Base-by-base conservation (phyloP, 2,329 filamentous ascomycete genomes). In the Chalara sp. region DNA sequence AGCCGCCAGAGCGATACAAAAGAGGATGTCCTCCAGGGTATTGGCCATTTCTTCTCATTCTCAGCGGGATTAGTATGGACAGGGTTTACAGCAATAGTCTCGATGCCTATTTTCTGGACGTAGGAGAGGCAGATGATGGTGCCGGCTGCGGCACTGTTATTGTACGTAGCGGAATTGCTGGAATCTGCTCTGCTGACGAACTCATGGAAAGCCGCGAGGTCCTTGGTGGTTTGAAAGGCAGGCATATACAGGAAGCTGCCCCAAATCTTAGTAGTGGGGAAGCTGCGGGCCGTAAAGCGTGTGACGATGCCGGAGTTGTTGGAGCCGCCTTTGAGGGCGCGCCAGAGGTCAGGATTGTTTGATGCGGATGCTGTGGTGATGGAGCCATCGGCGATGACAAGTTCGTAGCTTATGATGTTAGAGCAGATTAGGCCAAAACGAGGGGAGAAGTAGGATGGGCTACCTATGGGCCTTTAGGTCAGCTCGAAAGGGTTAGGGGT, bases 361-460 rank as follows among this genome's bases (percentile, higher is more conserved):
- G 47, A 44, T n/a, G 49, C 48, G 21, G 48, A 56, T 21, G 50
- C 56, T 35, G 46, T 48, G 11, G 28, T 32, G n/a, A 56, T 42
- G 13, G 54, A 32, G 11, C 54, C 54, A 10, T 45, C 51, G n/a
- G 50, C 51, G 6, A 57, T 49, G 8, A 57, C 42, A 13, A 57
- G 52, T 13, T 56, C 50, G 11, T 64, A 72, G 46, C 71, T 68
- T 29, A 70, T 61, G 8, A 75, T 65, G 47, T 72, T 73, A 53
- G 72, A 71, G 29, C 69, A 69, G 8, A 72, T 69, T 69, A 70
- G 75, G 30, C 73, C 73, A 52, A 74, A 72, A 44, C 64, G 64
- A 6, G 49, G 50, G 37, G 46, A 47, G 37, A 60, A 33, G 56
- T 54, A 40, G 5, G 50, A 53, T n/a, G 53, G 29, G 11, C 50